These are phyloP conservation scores for Polychaeton citri DNA, from an alignment of 2,329 filamentous ascomycete genomes.

Conservation along the genomic window DNA sequence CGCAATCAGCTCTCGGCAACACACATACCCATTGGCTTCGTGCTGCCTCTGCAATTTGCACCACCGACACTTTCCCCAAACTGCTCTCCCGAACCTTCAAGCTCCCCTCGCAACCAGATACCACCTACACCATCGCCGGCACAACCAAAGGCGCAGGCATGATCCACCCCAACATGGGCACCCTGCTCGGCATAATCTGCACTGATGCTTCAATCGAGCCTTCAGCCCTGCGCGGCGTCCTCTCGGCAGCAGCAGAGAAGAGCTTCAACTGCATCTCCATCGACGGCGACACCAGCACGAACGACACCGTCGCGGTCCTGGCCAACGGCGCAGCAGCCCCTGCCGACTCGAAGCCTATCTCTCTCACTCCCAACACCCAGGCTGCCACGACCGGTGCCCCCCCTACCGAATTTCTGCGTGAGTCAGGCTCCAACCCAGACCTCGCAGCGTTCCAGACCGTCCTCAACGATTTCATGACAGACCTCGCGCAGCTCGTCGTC, in stretches of 20 bases:
- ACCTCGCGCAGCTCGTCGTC: conserved; percentile 83
- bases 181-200: conserved; percentile 77
- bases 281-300: conserved; percentile 93
- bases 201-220: conserved; percentile 76
- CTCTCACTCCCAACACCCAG: not conserved
- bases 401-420: not conserved
- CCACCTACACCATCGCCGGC: conserved; percentile 74
- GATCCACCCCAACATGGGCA: conserved; percentile 99
- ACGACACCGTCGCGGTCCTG: conserved; percentile 89
- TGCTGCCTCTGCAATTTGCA: conserved; percentile 86
- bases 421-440: conserved; percentile 40
- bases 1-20: conserved; percentile 55
- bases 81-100: conserved; percentile 73
- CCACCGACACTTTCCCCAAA: conserved; percentile 97
- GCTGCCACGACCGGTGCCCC: not conserved
- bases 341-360: conserved; percentile 3
- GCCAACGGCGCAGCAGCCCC: conserved; percentile 72
- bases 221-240: conserved; percentile 51
- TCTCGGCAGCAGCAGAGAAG: conserved; percentile 61
- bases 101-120: conserved; percentile 63
- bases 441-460: conserved; percentile 58
- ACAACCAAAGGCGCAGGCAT: conserved; percentile 98
- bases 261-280: conserved; percentile 97
- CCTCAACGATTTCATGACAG: conserved; percentile 64
- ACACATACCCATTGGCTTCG: conserved; percentile 77